Conservation (phyloP, 305 asterid species). For the Fraxinus baroniana region DNA sequence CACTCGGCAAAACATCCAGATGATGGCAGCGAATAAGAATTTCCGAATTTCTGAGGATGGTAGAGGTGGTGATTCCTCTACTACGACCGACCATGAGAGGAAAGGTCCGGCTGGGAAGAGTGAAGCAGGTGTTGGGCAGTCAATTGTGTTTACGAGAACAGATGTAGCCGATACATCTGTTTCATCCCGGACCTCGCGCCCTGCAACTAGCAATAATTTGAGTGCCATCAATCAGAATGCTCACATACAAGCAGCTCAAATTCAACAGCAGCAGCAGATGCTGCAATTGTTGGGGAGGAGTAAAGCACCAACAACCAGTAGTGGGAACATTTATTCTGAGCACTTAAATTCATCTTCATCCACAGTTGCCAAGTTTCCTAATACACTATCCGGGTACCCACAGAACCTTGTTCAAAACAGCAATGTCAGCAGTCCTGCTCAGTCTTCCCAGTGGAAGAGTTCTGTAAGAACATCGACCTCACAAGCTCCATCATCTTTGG, state of each 20-base stretch:
- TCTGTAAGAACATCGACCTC: slow-evolving; percentile 45
- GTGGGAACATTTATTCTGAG: slow-evolving; percentile 59
- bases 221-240: slow-evolving; percentile 40
- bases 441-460: slow-evolving; percentile 77
- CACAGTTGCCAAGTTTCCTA: slow-evolving; percentile 52
- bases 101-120: slow-evolving; percentile 45
- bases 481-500: slow-evolving; percentile 58
- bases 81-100: slow-evolving; percentile 61
- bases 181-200: slow-evolving; percentile 45
- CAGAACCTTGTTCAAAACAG: slow-evolving; percentile 65
- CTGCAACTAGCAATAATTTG: slow-evolving; percentile 36
- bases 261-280: slow-evolving; percentile 32
- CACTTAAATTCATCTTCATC: slow-evolving; percentile 56
- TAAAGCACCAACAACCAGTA: slow-evolving; percentile 46
- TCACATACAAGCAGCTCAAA: slow-evolving; percentile 51
- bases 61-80: slow-evolving; percentile 47
- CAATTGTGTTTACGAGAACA: slow-evolving; percentile 69
- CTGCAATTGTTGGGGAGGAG: slow-evolving; percentile 39
- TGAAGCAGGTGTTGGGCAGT: slow-evolving; percentile 43
- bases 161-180: slow-evolving; percentile 51
- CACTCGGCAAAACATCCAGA: slow-evolving; percentile 40
- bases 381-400: slow-evolving; percentile 52
- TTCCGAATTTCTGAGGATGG: slow-evolving; percentile 57
- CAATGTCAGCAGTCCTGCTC: slow-evolving; percentile 50
- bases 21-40: slow-evolving; percentile 45